A percentile compares a stretch with the other conserved stretches of the same genome.
These are phyloP conservation scores for Neolentinus lepideus DNA, from an alignment of 1,284 basidiomycete species.

Conservation along the genomic window DNA sequence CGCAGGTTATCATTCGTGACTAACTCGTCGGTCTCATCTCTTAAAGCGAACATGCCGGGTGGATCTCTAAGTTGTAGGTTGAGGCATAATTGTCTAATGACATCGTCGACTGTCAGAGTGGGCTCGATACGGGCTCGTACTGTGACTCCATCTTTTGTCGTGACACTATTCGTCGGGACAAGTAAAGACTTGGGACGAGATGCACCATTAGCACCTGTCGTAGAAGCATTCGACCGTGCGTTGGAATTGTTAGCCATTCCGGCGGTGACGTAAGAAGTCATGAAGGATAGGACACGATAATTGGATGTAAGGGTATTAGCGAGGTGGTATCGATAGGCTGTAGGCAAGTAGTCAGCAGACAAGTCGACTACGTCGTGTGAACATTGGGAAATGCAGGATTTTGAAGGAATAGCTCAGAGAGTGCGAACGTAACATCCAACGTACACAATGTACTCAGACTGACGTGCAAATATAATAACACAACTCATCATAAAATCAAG, in stretches of 20 bases:
- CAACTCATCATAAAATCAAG: conserved; percentile 23
- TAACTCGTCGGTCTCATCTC: conserved; percentile 83
- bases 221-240: conserved; percentile 13
- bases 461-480: conserved; percentile 42
- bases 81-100: conserved; percentile 70
- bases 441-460: conserved; percentile 32
- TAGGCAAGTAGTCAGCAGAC: not conserved
- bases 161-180: conserved; percentile 76
- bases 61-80: conserved; percentile 82
- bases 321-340: not conserved
- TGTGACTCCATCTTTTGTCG: conserved; percentile 62
- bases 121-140: conserved; percentile 79
- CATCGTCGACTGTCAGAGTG: conserved; percentile 71
- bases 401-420: conserved; percentile 17
- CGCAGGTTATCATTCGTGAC: conserved; percentile 88
- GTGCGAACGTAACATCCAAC: conserved; percentile 22
- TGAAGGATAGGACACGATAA: not conserved
- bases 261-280: not conserved
- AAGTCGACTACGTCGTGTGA: not conserved
- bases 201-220: conserved; percentile 33
- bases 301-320: not conserved
- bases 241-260: conserved; percentile 10
- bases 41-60: conserved; percentile 74
- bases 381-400: not conserved
- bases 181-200: conserved; percentile 33